Evolutionary conservation across 2,329 filamentous ascomycete species (phyloP), one percentile per base, ranked within the genome.

Genomic region (Trichoderma atroviride): DNA sequence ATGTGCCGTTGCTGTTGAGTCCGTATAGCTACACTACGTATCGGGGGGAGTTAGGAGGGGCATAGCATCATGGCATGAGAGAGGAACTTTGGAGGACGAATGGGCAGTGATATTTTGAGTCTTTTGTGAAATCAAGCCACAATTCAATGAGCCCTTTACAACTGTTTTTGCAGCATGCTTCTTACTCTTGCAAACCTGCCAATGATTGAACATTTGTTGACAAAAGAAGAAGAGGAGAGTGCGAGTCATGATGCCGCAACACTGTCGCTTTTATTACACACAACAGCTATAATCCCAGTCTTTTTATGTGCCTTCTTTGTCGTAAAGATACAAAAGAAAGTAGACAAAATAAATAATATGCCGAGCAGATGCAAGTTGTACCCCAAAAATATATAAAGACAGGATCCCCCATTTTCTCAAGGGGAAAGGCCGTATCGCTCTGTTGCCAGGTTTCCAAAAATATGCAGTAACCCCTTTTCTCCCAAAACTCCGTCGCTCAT

Each of bases 21-120:
- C 92, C 92, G 35, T 94, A 90, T 81, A 91, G 90, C 77, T 96
- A 93, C 81, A 92, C 91, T 52, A 95, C 92, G 11, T 96, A 96
- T 80, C 83, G 92, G 59, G 92, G 92, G 92, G 19, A 92, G 90
- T 78, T 93, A 82, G 82, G 43, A 40, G 55, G 55, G 29, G 14
- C 35, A 16, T 2, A 9, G 6, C 2, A 43, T 9, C 13, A 27
- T 22, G 9, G 10, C 2, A 9, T 33, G 31, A 33, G 55, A 31
- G 10, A 3, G 35, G 6, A 29, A 59, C 10, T n/a, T n/a, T 19
- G n/a, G 11, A 50, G n/a, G 33, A 35, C 2, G 33, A 35, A 50
- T 50, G 22, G n/a, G 47, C 40, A 50, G 47, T 11, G 47, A 13
- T 3, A 24, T 50, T 50, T 50, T 50, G 47, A 43, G 47, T 24